These are phyloP conservation scores for Fusarium chaquense DNA, from an alignment of 2,329 filamentous ascomycete species.

Conservation along the genomic window DNA sequence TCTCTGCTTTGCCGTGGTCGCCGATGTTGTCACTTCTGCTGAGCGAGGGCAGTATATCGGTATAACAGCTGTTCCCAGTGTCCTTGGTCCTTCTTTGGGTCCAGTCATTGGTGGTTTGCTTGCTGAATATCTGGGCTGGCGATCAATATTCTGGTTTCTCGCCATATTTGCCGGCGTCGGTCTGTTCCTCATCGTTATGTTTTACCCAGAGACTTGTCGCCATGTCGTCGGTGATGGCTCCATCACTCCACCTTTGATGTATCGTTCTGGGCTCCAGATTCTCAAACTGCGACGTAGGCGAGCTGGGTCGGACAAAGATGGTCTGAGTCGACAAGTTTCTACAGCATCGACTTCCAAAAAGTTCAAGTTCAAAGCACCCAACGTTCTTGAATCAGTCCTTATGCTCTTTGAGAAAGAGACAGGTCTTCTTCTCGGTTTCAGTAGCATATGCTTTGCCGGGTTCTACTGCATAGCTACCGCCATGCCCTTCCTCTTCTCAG, in stretches of 20 bases:
- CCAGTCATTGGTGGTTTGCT: constrained; percentile 71
- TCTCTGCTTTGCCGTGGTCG: constrained; percentile 68
- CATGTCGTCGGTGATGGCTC: constrained; percentile 66
- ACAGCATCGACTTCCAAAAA: constrained; percentile 30
- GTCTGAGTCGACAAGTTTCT: constrained; percentile 28
- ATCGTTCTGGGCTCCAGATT: constrained; percentile 53
- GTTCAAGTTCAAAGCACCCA: constrained; percentile 56
- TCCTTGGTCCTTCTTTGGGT: constrained; percentile 63
- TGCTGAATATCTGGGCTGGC: constrained; percentile 68
- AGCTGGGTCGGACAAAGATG: constrained; percentile 5
- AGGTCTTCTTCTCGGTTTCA: constrained; percentile 59
- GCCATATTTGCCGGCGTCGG: constrained; percentile 59
- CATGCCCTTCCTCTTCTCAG: constrained; percentile 57
- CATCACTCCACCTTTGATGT: constrained; percentile 54
- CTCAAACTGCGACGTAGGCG: constrained; percentile 39
- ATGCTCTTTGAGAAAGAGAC: constrained; percentile 59
- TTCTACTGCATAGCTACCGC: constrained; percentile 62
- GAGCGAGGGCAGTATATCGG: constrained; percentile 72
- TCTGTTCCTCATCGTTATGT: constrained; percentile 57
- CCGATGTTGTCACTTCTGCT: constrained; percentile 71
- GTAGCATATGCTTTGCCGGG: constrained; percentile 61
- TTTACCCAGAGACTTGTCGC: constrained; percentile 67
- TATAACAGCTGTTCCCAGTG: constrained; percentile 60
- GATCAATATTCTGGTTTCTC: constrained; percentile 72
- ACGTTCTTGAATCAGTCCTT: constrained; percentile 56